Evolutionary conservation across 2,329 filamentous ascomycete species (phyloP).

Genomic region (Aureobasidium zeae): DNA sequence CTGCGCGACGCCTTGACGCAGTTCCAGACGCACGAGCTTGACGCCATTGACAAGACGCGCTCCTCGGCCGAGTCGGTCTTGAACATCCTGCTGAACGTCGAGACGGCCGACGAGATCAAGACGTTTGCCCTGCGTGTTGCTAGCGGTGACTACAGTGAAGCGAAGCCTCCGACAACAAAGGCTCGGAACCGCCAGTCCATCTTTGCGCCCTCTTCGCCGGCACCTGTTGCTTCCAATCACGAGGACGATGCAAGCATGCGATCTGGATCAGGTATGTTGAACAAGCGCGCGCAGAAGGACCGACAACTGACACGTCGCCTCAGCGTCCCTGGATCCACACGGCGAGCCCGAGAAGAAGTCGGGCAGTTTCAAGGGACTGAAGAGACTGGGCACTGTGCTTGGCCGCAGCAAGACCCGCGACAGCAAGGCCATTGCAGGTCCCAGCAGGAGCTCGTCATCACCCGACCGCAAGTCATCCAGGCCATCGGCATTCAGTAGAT

Average conservation of each 20-base stretch:
- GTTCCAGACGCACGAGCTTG: slow-evolving; percentile 84
- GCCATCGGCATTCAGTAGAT: slow-evolving; percentile 44
- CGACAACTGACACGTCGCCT: too few species aligned
- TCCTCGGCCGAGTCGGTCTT: slow-evolving; percentile 69
- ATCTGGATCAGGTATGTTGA: slow-evolving; percentile 43
- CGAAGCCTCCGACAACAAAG: background rate
- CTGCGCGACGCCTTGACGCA: slow-evolving; percentile 86
- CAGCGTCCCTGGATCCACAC: background rate
- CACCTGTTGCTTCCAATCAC: slow-evolving; percentile 28
- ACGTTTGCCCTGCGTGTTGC: slow-evolving; percentile 49
- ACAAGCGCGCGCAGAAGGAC: too few species aligned
- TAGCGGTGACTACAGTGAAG: slow-evolving; percentile 12
- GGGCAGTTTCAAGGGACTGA: slow-evolving; percentile 41
- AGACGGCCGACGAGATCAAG: slow-evolving; percentile 78
- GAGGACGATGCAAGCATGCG: slow-evolving; percentile 49
- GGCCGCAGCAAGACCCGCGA: slow-evolving; percentile 45
- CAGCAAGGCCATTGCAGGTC: slow-evolving; percentile 45
- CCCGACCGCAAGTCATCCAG: slow-evolving; percentile 47
- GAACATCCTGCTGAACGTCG: slow-evolving; percentile 73
- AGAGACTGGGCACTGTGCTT: slow-evolving; percentile 60
- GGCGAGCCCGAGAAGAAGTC: slow-evolving; percentile 28
- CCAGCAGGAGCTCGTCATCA: slow-evolving; percentile 29
- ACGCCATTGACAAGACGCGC: slow-evolving; percentile 69
- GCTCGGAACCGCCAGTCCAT: slow-evolving; percentile 8
- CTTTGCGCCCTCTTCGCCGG: slow-evolving; percentile 19